phyloP scores from a whole-genome alignment of 768 basidiomycete genomes.

The Rhizopogon vinicolor region DNA sequence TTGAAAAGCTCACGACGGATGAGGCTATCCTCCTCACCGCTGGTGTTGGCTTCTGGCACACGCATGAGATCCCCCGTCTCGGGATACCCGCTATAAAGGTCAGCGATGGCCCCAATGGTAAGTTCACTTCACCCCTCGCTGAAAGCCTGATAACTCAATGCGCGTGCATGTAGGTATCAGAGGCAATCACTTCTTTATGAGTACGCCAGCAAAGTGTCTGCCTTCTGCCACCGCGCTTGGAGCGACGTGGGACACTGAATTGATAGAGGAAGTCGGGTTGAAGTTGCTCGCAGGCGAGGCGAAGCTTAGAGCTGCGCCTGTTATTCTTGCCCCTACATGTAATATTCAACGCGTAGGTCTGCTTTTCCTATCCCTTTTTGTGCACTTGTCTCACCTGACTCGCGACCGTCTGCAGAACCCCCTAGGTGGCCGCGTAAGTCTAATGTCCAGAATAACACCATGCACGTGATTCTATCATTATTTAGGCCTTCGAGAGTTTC shows the following conservation, averaged over 20 bases:
- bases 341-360: constrained; percentile 70
- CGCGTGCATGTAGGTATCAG: constrained; percentile 36
- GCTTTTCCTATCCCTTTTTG: constrained; percentile 9
- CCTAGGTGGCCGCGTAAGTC: constrained; percentile 59
- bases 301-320: constrained; percentile 62
- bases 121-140: constrained; percentile 11
- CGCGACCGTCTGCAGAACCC: constrained; percentile 42
- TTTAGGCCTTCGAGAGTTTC: constrained; percentile 70
- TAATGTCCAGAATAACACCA: neutral
- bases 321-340: constrained; percentile 76
- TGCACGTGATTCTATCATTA: constrained; percentile 3
- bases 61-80: constrained; percentile 57
- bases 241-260: constrained; percentile 66
- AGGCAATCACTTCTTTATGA: constrained; percentile 77
- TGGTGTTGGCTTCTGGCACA: constrained; percentile 78
- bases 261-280: constrained; percentile 57
- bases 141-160: neutral
- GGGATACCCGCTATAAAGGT: constrained; percentile 74
- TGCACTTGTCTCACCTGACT: neutral
- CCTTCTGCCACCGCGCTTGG: constrained; percentile 73
- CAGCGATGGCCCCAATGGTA: constrained; percentile 78
- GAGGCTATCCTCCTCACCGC: constrained; percentile 71
- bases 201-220: constrained; percentile 75
- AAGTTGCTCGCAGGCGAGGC: constrained; percentile 69
- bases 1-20: constrained; percentile 65